Evolutionary conservation across 768 basidiomycete species (phyloP), one percentile per base, ranked within the genome.

Genomic region (Boletus pseudopeckii): DNA sequence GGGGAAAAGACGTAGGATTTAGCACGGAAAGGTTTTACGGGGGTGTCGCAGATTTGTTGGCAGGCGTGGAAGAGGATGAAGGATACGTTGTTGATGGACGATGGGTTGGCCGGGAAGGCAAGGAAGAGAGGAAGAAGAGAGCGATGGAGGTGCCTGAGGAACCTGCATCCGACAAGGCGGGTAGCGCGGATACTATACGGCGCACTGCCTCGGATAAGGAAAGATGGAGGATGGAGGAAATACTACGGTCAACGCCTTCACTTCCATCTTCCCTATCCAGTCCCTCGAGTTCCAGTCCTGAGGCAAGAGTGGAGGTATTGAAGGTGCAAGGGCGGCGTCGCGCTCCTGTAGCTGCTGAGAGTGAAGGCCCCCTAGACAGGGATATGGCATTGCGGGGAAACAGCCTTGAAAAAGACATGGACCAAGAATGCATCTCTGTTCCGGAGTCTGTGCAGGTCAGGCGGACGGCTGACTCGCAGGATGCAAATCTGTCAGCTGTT

Each of bases 11-110:
- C 57, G 92, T 98, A 65, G 83, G 88, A 53, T 98, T 97, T 76
- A 86, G 87, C 52, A 92, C 93, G 3, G 90, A 88, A 20, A 91
- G 88, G 9, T 98, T 98, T 69, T 98, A 96, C 65, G 80, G 92
- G 7, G 85, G 88, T 38, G 80, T 93, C 41, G 88, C 79, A 7
- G 88, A 92, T 66, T 80, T 88, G 72, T 72, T 93, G 26, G 89
- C 91, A 3, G 77, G 80, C 9, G 83, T 85, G 47, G 91, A 90
- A 26, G 91, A 92, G 63, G 82, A 82, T 1, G 76, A 77, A 54
- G 66, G 65, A 10, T 61, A 61, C 22, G 53, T 63, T 28, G 53
- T 63, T 28, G 58, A 65, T 22, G 58, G 67, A 11, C 45, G 46
- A 30, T 65, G 68, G 65, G 50, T 61, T 44, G 67, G 60, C 7